Conservation (phyloP, 345 rosid genomes). For the Populus euphratica region DNA sequence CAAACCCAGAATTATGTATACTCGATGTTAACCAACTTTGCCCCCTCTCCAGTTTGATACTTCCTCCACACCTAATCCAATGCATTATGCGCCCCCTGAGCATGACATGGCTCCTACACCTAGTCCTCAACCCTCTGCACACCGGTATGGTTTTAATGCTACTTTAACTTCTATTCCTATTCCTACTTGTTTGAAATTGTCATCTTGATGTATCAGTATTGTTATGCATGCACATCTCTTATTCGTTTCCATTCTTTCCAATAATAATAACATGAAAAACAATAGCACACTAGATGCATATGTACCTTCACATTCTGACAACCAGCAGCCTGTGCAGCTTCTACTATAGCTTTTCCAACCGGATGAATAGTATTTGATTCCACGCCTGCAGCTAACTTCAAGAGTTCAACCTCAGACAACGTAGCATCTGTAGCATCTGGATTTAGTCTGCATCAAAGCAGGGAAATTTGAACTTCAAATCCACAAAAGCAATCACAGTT, state of each 20-base stretch:
- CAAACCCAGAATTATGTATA: neutral
- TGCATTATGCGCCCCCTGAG: rapidly evolving
- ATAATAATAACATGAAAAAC: neutral
- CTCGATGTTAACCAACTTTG: neutral
- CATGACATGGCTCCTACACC: neutral
- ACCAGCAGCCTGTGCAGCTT: slow-evolving; percentile 62
- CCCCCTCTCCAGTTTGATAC: rapidly evolving
- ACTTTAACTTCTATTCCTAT: neutral
- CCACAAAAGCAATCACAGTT: slow-evolving; percentile 2
- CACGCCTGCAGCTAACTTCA: slow-evolving; percentile 83
- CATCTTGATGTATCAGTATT: neutral
- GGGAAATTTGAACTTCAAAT: neutral
- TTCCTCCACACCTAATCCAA: neutral
- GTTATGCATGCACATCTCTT: neutral
- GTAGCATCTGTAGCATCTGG: slow-evolving; percentile 17
- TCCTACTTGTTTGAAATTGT: neutral
- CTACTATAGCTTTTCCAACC: slow-evolving; percentile 85
- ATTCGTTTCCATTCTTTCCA: neutral
- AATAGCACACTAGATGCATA: neutral
- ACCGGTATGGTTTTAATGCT: neutral
- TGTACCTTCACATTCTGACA: slow-evolving; percentile 54
- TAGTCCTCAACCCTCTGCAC: neutral
- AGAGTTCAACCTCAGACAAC: slow-evolving; percentile 69
- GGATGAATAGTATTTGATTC: slow-evolving; percentile 93
- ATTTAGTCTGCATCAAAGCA: slow-evolving; percentile 47